Evolutionary conservation across 1,284 basidiomycete species (phyloP), one percentile per base, ranked within the genome.

Genomic region (Fomitopsis pinicola): DNA sequence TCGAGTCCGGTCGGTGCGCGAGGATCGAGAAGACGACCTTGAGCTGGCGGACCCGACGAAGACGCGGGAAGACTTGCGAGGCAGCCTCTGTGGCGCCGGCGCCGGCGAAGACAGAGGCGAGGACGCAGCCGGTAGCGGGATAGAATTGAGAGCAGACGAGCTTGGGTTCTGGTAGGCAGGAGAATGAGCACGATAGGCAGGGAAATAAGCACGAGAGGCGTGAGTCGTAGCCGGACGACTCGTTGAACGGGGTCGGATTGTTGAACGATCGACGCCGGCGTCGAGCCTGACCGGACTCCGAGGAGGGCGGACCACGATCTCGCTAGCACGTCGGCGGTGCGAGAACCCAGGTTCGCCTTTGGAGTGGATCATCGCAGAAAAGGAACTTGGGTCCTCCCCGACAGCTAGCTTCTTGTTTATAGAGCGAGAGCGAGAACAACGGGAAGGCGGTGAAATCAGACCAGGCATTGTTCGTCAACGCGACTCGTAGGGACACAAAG

Each of bases 261-360:
- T 56, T 10, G 45, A 60, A 42, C 59, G 59, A 35, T 57, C 59
- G 55, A 57, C 59, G 55, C 54, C 55, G 12, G 54, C 55, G 55
- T 60, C 52, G 53, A 48, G 33, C 42, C 35, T 56, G 42, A 60
- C 30, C 35, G 54, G 54, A 15, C 59, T 55, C 15, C 19, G 59
- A 38, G 54, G 35, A 46, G 50, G n/a, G 35, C 46, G 57, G 12
- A 53, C 50, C 30, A 36, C 5, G 19, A 38, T 52, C 35, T 58
- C 46, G 46, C 46, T 50, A 30, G 30, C 19, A 35, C 45, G 45
- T 38, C 35, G 48, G 17, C 42, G 30, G 26, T 22, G 30, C 28
- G 57, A 50, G 17, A 45, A 33, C 19, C 57, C 57, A 10, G 46
- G 19, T 9, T 58, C 45, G 14, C 45, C 35, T 19, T 58, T 58